Evolutionary conservation across 371 early-diverging fungal genomes (phyloP).

Genomic region (Mortierella sp.): DNA sequence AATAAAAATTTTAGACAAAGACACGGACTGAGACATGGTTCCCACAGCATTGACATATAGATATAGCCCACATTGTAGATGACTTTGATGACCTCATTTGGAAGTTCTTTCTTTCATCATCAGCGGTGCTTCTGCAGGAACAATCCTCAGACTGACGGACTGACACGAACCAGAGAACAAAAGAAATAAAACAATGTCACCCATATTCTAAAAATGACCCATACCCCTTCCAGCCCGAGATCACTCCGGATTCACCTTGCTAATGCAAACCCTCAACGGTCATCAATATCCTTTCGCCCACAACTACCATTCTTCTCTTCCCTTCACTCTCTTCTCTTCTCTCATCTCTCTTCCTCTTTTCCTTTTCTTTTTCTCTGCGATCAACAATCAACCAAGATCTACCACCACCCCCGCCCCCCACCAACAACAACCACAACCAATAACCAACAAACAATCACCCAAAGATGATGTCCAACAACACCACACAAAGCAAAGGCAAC

Average conservation of each 20-base stretch:
- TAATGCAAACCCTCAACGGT: background rate
- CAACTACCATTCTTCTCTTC: background rate
- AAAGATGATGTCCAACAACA: conserved; percentile 7
- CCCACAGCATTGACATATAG: too few relatives aligned
- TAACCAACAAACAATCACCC: background rate
- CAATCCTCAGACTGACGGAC: background rate
- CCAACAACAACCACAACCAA: background rate
- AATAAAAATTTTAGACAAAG: too few relatives aligned
- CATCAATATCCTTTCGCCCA: background rate
- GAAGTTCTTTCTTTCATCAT: background rate
- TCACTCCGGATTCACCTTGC: background rate
- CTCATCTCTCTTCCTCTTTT: background rate
- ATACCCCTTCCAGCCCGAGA: too few relatives aligned
- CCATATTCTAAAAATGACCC: too few relatives aligned
- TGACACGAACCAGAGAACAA: background rate
- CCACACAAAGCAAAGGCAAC: background rate
- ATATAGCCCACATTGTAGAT: too few relatives aligned
- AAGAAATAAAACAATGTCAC: background rate
- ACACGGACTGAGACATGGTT: too few relatives aligned
- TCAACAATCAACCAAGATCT: background rate
- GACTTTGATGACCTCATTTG: too few relatives aligned
- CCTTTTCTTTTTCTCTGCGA: background rate
- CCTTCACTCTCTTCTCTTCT: background rate
- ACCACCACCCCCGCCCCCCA: too few relatives aligned
- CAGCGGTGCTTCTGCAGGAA: background rate